phyloP scores from a whole-genome alignment of 352 stramenopile species.

The Plasmopara viticola region DNA sequence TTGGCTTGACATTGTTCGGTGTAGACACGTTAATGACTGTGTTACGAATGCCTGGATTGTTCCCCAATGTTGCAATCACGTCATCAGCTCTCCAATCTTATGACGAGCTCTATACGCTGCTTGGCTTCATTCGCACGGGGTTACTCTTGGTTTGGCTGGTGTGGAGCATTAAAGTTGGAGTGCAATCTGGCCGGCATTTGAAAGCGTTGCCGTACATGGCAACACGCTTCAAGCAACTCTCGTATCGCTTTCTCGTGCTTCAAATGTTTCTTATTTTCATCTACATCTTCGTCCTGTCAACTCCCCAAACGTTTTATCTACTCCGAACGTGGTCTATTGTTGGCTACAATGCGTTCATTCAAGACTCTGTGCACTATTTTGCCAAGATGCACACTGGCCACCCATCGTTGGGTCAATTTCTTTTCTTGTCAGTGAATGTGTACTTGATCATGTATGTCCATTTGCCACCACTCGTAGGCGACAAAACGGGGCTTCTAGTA shows the following conservation, averaged over 20 bases:
- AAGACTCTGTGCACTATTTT: slow-evolving; percentile 65
- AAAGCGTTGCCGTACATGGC: slow-evolving; percentile 78
- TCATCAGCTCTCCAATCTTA: slow-evolving; percentile 13
- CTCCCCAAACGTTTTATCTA: slow-evolving; percentile 59
- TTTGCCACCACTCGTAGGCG: slow-evolving; percentile 45
- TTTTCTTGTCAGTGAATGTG: slow-evolving; percentile 80
- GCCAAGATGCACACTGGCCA: slow-evolving; percentile 43
- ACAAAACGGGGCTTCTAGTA: slow-evolving; percentile 40
- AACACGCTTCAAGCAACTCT: slow-evolving; percentile 81
- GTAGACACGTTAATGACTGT: slow-evolving; percentile 58
- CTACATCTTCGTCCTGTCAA: slow-evolving; percentile 64
- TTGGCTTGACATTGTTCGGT: slow-evolving; percentile 33
- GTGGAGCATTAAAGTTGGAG: slow-evolving; percentile 61
- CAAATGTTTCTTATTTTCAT: slow-evolving; percentile 71
- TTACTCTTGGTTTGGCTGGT: slow-evolving; percentile 65
- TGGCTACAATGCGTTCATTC: slow-evolving; percentile 61
- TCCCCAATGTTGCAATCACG: slow-evolving; percentile 12
- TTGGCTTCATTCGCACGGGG: slow-evolving; percentile 53
- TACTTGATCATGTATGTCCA: slow-evolving; percentile 84
- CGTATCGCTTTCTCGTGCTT: slow-evolving; percentile 78
- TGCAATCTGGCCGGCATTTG: slow-evolving; percentile 48
- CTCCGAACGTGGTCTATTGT: slow-evolving; percentile 58
- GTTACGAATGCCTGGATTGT: slow-evolving; percentile 56
- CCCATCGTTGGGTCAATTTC: slow-evolving; percentile 55
- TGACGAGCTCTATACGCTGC: slow-evolving; percentile 55